Evolutionary conservation across 257 asterid species (phyloP), one percentile per base, ranked within the genome.

Genomic region (Primulina eburnea): DNA sequence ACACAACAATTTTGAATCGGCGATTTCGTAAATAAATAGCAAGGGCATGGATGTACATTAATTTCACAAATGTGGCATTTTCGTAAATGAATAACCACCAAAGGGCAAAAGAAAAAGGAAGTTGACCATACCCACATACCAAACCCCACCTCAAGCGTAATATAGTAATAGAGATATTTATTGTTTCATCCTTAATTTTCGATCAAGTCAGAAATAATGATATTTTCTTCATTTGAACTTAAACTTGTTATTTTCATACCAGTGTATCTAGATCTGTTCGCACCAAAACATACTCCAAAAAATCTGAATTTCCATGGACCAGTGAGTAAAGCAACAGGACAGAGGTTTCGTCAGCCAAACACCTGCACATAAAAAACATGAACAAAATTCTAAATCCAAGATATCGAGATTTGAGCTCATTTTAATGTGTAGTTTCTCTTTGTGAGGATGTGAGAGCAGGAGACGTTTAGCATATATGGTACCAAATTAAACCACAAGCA

Each of bases 191-290:
- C 71, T 21, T 18, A 57, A 20, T 26, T 62, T 72, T 70, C 11
- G 64, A 17, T 63, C 40, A 52, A 28, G 37, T 62, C 73, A 65
- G 52, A 37, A 68, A 75, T 56, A 37, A 60, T 35, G 62, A 56
- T 30, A 55, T 57, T 20, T 24, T 33, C 50, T 9, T 50, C 28
- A 62, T 56, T 29, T 62, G 24, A 61, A 72, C 26, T 56, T 66
- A 62, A 59, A 61, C 60, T 20, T 60, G 58, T 68, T 33, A 72
- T 58, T 62, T 76, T 68, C 95, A 58, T 92, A 94, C 99, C 99
- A 94, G 88, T 56, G 95, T 94, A 84, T 94, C 99, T 18, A 85
- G 79, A 82, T 94, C 99, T 62, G 96, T 88, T 76, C 99, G 96
- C 86, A 94, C 99, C 86, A 94, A 83, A 75, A 91, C 96, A 71